Base-by-base conservation (phyloP, 129 eudicot species). In the Centella asiatica region DNA sequence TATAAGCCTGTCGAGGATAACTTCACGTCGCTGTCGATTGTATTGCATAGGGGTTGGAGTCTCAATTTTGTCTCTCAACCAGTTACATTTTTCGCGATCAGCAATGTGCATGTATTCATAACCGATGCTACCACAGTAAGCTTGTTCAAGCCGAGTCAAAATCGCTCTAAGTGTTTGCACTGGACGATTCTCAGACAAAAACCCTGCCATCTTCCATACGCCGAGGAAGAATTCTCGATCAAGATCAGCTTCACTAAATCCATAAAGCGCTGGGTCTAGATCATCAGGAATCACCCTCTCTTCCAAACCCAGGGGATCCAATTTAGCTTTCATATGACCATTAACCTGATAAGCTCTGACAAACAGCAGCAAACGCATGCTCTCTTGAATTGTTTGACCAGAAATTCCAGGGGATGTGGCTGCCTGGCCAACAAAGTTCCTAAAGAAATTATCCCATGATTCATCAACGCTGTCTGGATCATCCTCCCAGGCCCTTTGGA, bases 101-200 rank as follows among this genome's bases (percentile, higher is more conserved):
- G 99, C 80, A 57, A 92, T 87, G 66, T 92, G 99, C 99, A 92
- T 92, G 81, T 87, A 92, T 77, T 92, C 99, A 39, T 77, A 92
- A 50, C 99, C 99, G 31, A 92, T 87, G 40, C 65, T 80, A 24
- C 99, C 99, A 72, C 89, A 76, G 62, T 92, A 92, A 60, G 96
- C 99, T 76, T 92, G 99, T 62, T 92, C 99, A 64, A 92, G 90
- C 53, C 99, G 68, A 37, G 89, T 82, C 81, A 87, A 77, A 58
- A 92, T 92, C 0, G 87, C 82, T 70, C 90, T 80, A 44, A 92
- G 80, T 53, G 95, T 92, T 62, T 92, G 99, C 60, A 92, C 96
- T 0, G 99, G 98, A 31, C 98, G 94, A 52, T 90, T 90, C 73
- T 92, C 99, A 15, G 99, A 92, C 70, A 92, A 65, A 74, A 92